A percentile compares a stretch with the other conserved stretches of the same genome.
Conservation (phyloP, 805 yeast genomes). For the Candida corydali region DNA sequence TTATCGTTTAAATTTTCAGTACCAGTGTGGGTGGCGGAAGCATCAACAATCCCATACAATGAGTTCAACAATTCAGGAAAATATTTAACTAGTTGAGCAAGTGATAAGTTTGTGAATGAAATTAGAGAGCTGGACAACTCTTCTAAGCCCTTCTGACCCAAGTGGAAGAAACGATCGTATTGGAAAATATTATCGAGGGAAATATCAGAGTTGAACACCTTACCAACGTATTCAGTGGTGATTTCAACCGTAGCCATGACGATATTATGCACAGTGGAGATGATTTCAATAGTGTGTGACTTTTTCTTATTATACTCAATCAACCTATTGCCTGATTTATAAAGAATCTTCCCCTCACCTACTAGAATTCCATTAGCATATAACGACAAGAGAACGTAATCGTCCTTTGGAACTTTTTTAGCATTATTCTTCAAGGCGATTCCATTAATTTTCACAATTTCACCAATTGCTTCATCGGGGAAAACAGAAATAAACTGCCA, state of each 20-base stretch:
- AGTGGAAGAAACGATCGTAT: slow-evolving; percentile 47
- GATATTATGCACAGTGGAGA: slow-evolving; percentile 29
- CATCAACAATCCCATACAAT: slow-evolving; percentile 29
- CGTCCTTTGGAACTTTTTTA: slow-evolving; percentile 36
- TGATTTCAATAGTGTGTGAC: slow-evolving; percentile 42
- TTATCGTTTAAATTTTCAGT: slow-evolving; percentile 27
- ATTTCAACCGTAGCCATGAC: slow-evolving; percentile 50
- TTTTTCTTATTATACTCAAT: slow-evolving; percentile 44
- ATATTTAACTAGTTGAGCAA: slow-evolving; percentile 50
- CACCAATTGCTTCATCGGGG: slow-evolving; percentile 71
- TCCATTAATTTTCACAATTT: slow-evolving; percentile 61
- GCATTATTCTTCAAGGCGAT: slow-evolving; percentile 36
- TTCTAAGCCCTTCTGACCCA: slow-evolving; percentile 35
- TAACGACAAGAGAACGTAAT: slow-evolving; percentile 50
- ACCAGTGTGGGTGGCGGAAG: slow-evolving; percentile 4
- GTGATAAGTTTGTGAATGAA: slow-evolving; percentile 51
- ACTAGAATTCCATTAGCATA: slow-evolving; percentile 60
- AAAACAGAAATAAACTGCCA: slow-evolving; percentile 77
- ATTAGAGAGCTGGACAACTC: slow-evolving; percentile 46
- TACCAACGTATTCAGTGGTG: slow-evolving; percentile 66
- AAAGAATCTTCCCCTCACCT: slow-evolving; percentile 55
- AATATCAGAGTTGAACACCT: slow-evolving; percentile 53
- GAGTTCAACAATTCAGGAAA: slow-evolving; percentile 53
- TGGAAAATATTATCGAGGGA: slow-evolving; percentile 51
- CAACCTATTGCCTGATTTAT: slow-evolving; percentile 44